A percentile compares a stretch with the other conserved stretches of the same genome.
Conservation (phyloP, 176 grass and related monocot species). For the Paspalum notatum region DNA sequence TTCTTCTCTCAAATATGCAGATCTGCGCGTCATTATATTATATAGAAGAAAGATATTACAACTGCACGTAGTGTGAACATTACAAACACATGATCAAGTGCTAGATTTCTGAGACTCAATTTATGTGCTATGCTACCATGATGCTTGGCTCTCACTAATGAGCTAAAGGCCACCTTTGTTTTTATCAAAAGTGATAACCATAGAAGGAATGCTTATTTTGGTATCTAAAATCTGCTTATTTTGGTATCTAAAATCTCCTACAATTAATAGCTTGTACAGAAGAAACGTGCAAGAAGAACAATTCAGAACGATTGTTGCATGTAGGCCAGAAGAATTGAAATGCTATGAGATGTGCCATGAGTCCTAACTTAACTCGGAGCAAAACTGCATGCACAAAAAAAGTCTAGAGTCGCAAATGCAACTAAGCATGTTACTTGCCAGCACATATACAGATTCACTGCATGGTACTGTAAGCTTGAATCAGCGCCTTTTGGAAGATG, state of each 20-base stretch:
- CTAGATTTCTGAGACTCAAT: neutral
- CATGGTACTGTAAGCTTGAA: neutral
- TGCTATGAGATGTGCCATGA: neutral
- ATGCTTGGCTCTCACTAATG: neutral
- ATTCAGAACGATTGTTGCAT: neutral
- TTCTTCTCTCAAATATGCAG: neutral
- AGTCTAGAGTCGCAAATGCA: neutral
- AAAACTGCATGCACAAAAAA: neutral
- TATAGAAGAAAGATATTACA: neutral
- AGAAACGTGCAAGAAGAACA: conserved; percentile 1
- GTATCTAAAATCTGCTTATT: conserved; percentile 9
- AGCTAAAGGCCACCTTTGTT: conserved; percentile 2
- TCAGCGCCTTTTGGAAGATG: neutral
- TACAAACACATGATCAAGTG: neutral
- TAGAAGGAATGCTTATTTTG: neutral
- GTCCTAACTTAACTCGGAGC: neutral
- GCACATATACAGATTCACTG: neutral
- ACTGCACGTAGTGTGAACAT: neutral
- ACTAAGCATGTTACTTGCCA: neutral
- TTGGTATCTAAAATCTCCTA: neutral
- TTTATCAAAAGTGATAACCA: neutral
- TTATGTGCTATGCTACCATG: neutral
- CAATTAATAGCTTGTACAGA: neutral
- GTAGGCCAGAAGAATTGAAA: neutral
- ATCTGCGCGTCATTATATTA: neutral